Evolutionary conservation across 192 early-diverging fungal species (phyloP).

Genomic region (Anaeromyces robustus): DNA sequence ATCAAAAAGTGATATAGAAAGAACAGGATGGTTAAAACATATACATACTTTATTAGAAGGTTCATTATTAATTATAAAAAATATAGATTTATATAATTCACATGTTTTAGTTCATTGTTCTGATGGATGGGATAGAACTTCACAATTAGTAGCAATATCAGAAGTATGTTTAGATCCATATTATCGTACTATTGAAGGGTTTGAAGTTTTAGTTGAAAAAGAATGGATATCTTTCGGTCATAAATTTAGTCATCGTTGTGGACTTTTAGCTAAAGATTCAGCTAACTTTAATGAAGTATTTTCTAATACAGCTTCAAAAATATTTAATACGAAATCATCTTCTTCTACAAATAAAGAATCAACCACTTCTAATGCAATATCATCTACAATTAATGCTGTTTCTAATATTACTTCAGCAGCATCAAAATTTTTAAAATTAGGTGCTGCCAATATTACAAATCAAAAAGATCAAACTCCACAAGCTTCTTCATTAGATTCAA

Average conservation of each 20-base stretch:
- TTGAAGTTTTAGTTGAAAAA: conserved; percentile 83
- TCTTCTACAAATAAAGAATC: conserved; percentile 39
- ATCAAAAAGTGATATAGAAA: conserved; percentile 25
- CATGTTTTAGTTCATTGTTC: conserved; percentile 96
- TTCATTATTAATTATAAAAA: conserved; percentile 58
- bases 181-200: conserved; percentile 86
- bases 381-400: background rate
- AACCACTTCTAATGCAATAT: conserved; percentile 19
- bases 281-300: background rate
- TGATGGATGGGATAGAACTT: conserved; percentile 97
- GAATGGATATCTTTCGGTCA: conserved; percentile 97
- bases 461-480: background rate
- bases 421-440: background rate
- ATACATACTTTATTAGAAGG: conserved; percentile 70
- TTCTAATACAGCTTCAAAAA: conserved; percentile 35
- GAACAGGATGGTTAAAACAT: conserved; percentile 78
- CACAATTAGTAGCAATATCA: conserved; percentile 77
- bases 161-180: conserved; percentile 88
- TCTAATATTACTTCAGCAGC: background rate
- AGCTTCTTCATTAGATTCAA: background rate
- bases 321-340: conserved; percentile 35
- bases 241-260: conserved; percentile 87
- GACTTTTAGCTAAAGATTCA: conserved; percentile 53
- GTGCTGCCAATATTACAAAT: background rate
- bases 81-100: conserved; percentile 51